These are phyloP conservation scores for Bjerkandera adusta DNA, from an alignment of 1,284 basidiomycete species.

Conservation along the genomic window DNA sequence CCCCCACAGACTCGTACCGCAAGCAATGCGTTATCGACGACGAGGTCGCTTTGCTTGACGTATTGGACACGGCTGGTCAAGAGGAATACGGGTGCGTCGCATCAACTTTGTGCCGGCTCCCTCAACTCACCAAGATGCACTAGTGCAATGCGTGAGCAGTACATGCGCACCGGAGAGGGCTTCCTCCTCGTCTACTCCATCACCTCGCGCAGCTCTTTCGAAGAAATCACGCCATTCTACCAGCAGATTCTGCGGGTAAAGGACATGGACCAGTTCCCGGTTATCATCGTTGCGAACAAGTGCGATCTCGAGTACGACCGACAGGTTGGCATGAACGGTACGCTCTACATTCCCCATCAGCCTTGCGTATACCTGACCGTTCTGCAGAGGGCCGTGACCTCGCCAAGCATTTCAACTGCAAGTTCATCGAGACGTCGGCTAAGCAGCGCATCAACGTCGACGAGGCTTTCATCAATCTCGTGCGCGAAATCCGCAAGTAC, in stretches of 20 bases:
- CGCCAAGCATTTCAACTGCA: conserved; percentile 95
- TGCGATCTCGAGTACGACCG: conserved; percentile 98
- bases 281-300: conserved; percentile 98
- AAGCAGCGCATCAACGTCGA: conserved; percentile 99
- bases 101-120: background rate
- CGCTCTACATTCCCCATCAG: conserved; percentile 24
- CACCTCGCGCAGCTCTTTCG: conserved; percentile 96
- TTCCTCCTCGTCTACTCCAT: conserved; percentile 99
- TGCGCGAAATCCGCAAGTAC: conserved; percentile 96
- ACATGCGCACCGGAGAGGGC: conserved; percentile 97
- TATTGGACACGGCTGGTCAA: conserved; percentile 98
- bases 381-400: conserved; percentile 91
- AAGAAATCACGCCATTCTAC: conserved; percentile 97
- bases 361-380: conserved; percentile 1
- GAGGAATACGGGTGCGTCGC: conserved; percentile 93
- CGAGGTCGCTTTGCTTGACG: conserved; percentile 95
- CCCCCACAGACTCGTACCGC: conserved; percentile 92
- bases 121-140: conserved; percentile 10
- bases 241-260: conserved; percentile 96
- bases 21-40: conserved; percentile 98
- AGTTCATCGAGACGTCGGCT: conserved; percentile 98
- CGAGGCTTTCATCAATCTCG: conserved; percentile 96
- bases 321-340: conserved; percentile 95
- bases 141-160: conserved; percentile 96
- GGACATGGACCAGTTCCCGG: conserved; percentile 97